Percentiles rank a stretch among this genome's conserved stretches.
phyloP scores from a whole-genome alignment of 768 basidiomycete species.

The Polyporus arcularius region DNA sequence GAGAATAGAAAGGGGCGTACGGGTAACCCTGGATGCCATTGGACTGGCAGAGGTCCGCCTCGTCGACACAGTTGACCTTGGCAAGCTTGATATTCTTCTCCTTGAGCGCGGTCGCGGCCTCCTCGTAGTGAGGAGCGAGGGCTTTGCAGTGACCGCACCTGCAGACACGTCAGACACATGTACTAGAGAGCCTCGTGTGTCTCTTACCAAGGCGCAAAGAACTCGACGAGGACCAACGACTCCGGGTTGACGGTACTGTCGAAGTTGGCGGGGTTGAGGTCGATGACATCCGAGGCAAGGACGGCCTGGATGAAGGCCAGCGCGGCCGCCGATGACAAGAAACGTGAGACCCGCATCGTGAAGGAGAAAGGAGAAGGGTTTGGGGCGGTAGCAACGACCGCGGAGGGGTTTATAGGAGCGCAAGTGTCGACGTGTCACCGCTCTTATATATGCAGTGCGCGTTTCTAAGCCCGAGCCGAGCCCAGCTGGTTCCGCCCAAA shows the following conservation, averaged over 20 bases:
- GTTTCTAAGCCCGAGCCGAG: conserved; percentile 17
- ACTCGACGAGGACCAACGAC: conserved; percentile 86
- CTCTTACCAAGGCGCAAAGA: conserved; percentile 84
- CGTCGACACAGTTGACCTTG: conserved; percentile 96
- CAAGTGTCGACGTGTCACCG: conserved; percentile 48
- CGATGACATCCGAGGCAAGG: conserved; percentile 78
- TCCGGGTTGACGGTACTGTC: conserved; percentile 64
- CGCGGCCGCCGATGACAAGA: conserved; percentile 51
- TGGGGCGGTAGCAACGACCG: conserved; percentile 16
- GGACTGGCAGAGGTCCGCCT: conserved; percentile 86
- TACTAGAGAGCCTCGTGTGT: not conserved
- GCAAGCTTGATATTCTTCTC: conserved; percentile 87
- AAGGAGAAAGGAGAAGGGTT: conserved; percentile 16
- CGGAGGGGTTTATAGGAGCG: conserved; percentile 25
- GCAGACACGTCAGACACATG: not conserved
- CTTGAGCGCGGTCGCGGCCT: conserved; percentile 92
- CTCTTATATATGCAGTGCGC: conserved; percentile 1
- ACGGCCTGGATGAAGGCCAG: conserved; percentile 56
- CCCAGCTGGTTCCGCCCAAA: conserved; percentile 5
- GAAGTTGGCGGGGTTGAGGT: conserved; percentile 70
- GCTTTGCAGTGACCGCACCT: conserved; percentile 98
- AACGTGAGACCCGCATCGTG: conserved; percentile 64
- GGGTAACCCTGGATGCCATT: conserved; percentile 94
- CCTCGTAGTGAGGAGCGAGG: conserved; percentile 90
- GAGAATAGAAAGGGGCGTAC: conserved; percentile 46